phyloP scores from a whole-genome alignment of 495 filamentous ascomycete genomes.

The Aspergillus affinis region DNA sequence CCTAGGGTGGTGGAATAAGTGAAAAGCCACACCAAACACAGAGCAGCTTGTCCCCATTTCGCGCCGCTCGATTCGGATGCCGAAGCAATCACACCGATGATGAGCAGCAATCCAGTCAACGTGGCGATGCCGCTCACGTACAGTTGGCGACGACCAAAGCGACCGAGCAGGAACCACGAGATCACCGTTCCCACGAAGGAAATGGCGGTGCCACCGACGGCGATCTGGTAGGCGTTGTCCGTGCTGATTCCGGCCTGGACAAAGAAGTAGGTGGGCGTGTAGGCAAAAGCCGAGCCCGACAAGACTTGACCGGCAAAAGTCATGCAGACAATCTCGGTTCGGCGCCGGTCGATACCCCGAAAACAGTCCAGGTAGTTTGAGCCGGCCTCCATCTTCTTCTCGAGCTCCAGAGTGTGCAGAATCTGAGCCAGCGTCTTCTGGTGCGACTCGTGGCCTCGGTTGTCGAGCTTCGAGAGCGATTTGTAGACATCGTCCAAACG shows the following conservation, averaged over 20 bases:
- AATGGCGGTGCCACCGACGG: conserved; percentile 54
- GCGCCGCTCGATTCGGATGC: conserved; percentile 40
- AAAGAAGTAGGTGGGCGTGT: conserved; percentile 72
- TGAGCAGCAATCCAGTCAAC: conserved; percentile 57
- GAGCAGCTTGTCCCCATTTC: conserved; percentile 43
- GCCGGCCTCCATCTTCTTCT: conserved; percentile 56
- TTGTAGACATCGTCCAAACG: conserved; percentile 44
- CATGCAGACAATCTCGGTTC: conserved; percentile 70
- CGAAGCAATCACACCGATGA: conserved; percentile 65
- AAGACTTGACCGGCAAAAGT: conserved; percentile 74
- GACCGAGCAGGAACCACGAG: conserved; percentile 50
- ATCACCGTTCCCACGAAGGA: conserved; percentile 57
- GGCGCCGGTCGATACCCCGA: conserved; percentile 63
- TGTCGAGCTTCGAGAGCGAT: conserved; percentile 40
- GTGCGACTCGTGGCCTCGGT: conserved; percentile 10
- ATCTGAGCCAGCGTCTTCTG: conserved; percentile 54
- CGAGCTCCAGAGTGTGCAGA: conserved; percentile 59
- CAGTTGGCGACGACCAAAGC: conserved; percentile 62
- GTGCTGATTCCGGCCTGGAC: conserved; percentile 62
- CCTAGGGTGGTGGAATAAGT: conserved; percentile 69
- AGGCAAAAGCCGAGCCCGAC: conserved; percentile 67
- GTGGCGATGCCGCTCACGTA: conserved; percentile 64
- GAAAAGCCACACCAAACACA: conserved; percentile 67
- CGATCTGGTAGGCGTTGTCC: conserved; percentile 52
- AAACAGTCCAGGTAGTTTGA: conserved; percentile 68